Conservation (phyloP, 805 yeast genomes). For the Wickerhamiella parazyma region DNA sequence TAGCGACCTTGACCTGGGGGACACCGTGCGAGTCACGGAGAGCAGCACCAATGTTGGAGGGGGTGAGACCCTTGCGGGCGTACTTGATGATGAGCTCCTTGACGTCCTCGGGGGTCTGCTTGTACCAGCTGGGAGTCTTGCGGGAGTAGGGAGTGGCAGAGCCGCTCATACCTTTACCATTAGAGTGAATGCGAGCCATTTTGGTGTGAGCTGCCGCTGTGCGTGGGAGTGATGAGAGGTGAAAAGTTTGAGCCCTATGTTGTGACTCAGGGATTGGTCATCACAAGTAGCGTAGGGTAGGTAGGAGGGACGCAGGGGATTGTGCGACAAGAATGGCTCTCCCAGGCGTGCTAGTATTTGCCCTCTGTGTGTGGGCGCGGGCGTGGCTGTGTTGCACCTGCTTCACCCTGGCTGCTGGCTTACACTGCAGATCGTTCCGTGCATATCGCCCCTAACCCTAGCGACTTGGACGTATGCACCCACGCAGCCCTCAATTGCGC, state of each 20-base stretch:
- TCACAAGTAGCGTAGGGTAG: too few species aligned
- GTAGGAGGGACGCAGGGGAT: too few species aligned
- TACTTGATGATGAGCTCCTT: slow-evolving; percentile 97
- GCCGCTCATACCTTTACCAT: slow-evolving; percentile 99
- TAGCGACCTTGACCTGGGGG: slow-evolving; percentile 90
- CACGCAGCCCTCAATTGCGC: too few species aligned
- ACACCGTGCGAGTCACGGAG: slow-evolving; percentile 99
- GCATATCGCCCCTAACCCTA: too few species aligned
- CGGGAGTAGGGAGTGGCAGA: slow-evolving; percentile 99
- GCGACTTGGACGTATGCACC: too few species aligned
- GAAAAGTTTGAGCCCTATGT: not conserved
- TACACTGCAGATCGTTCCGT: too few species aligned
- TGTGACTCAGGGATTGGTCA: too few species aligned
- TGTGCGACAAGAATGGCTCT: too few species aligned
- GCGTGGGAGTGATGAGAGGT: not conserved
- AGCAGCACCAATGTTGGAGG: slow-evolving; percentile 98
- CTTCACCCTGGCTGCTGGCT: too few species aligned
- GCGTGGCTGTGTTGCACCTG: too few species aligned
- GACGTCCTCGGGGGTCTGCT: slow-evolving; percentile 86
- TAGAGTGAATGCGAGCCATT: slow-evolving; percentile 99
- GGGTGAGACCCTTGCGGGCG: slow-evolving; percentile 99
- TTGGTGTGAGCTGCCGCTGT: not conserved
- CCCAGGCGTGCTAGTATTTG: too few species aligned
- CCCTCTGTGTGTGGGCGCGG: too few species aligned
- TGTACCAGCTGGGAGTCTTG: slow-evolving; percentile 98